phyloP scores from a whole-genome alignment of 2,329 filamentous ascomycete genomes.

The Hirsutella rhossiliensis region DNA sequence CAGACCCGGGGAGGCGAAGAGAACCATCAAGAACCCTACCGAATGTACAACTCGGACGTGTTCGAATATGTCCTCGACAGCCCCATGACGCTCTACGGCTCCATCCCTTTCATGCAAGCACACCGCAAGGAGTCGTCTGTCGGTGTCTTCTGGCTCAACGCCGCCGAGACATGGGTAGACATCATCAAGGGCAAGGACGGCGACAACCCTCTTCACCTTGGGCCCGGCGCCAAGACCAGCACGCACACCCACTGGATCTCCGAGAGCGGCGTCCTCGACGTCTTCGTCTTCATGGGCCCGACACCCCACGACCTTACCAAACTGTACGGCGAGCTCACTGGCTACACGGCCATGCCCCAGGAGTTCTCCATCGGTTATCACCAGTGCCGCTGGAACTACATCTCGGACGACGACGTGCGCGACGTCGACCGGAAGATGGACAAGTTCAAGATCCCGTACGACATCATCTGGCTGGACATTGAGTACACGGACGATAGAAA shows the following conservation, averaged over 20 bases:
- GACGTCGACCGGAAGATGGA: slow-evolving; percentile 96
- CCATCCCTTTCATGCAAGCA: slow-evolving; percentile 96
- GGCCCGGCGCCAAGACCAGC: slow-evolving; percentile 53
- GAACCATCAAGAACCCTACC: slow-evolving; percentile 80
- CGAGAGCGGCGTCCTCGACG: slow-evolving; percentile 76
- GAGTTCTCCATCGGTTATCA: slow-evolving; percentile 90
- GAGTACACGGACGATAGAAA: slow-evolving; percentile 96
- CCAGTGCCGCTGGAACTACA: slow-evolving; percentile 98
- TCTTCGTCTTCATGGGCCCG: slow-evolving; percentile 90
- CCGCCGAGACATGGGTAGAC: slow-evolving; percentile 94
- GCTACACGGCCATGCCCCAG: slow-evolving; percentile 81
- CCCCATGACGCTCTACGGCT: slow-evolving; percentile 96
- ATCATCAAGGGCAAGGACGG: slow-evolving; percentile 68
- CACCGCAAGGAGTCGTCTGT: slow-evolving; percentile 89
- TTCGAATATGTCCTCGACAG: slow-evolving; percentile 97
- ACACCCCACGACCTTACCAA: slow-evolving; percentile 71
- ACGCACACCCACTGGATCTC: slow-evolving; percentile 97
- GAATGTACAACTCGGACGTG: slow-evolving; percentile 91
- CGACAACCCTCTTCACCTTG: slow-evolving; percentile 67
- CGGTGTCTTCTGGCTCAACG: slow-evolving; percentile 95
- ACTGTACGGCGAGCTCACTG: slow-evolving; percentile 80
- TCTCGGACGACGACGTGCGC: slow-evolving; percentile 91
- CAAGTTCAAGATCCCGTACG: slow-evolving; percentile 89
- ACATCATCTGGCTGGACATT: slow-evolving; percentile 97
- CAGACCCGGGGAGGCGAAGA: slow-evolving; percentile 82